phyloP scores from a whole-genome alignment of 2,329 filamentous ascomycete genomes.

The Fusarium sp. region DNA sequence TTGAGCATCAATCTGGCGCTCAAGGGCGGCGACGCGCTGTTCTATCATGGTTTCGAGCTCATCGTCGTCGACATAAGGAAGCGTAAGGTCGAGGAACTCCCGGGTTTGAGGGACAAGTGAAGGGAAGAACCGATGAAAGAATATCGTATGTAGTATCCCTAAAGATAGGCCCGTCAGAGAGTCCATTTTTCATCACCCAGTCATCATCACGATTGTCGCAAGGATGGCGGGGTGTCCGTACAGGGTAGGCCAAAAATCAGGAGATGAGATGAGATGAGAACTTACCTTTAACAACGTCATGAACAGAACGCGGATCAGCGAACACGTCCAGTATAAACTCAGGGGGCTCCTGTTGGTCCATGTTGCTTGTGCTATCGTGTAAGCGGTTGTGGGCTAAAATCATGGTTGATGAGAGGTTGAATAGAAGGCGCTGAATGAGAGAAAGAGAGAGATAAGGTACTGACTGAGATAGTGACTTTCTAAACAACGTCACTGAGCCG shows the following conservation, averaged over 20 bases:
- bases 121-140: constrained; percentile 98
- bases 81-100: constrained; percentile 90
- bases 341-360: constrained; percentile 72
- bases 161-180: background rate
- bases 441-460: background rate
- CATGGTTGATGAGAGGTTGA: constrained; percentile 34
- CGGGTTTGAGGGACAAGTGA: constrained; percentile 84
- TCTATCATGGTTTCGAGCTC: constrained; percentile 96
- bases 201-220: constrained; percentile 18
- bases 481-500: constrained; percentile 31
- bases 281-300: constrained; percentile 91
- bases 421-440: constrained; percentile 16
- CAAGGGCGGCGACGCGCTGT: constrained; percentile 82
- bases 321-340: constrained; percentile 96
- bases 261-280: constrained; percentile 5
- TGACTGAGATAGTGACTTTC: constrained; percentile 10
- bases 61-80: constrained; percentile 89
- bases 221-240: constrained; percentile 36
- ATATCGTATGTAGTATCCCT: constrained; percentile 97
- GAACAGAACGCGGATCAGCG: constrained; percentile 88
- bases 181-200: background rate
- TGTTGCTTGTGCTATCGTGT: constrained; percentile 48
- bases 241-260: constrained; percentile 43
- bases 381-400: constrained; percentile 43
- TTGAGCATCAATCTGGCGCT: constrained; percentile 79